phyloP scores from a whole-genome alignment of 2,329 filamentous ascomycete species.

The Pyricularia grisea region DNA sequence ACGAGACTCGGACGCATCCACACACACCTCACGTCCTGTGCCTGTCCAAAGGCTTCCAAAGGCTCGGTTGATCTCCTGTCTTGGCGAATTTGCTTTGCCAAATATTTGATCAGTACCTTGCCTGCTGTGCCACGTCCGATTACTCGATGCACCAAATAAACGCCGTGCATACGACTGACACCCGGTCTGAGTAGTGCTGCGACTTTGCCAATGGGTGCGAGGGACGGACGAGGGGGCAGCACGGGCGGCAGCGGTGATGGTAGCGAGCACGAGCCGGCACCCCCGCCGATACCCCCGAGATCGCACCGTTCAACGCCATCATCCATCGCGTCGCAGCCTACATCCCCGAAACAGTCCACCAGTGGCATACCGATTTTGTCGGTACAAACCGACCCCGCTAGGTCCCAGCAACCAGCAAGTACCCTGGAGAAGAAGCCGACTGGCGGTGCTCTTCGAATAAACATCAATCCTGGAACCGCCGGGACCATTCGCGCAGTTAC shows the following conservation, averaged over 20 bases:
- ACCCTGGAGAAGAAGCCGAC: constrained; percentile 13
- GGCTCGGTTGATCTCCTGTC: background rate
- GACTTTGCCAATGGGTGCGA: constrained; percentile 16
- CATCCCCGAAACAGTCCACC: constrained; percentile 8
- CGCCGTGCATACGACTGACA: background rate
- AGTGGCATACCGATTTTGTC: constrained; percentile 16
- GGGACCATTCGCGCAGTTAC: constrained; percentile 48
- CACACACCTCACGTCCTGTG: background rate
- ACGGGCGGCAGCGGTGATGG: constrained; percentile 3
- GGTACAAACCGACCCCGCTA: constrained; percentile 17
- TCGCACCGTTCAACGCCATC: constrained; percentile 3
- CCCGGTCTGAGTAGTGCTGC: constrained; percentile 10
- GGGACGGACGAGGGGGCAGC: constrained; percentile 12
- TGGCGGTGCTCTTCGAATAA: constrained; percentile 15
- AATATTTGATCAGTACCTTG: background rate
- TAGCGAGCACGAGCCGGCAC: constrained; percentile 8
- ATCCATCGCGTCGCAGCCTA: background rate
- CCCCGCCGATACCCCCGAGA: constrained; percentile 12
- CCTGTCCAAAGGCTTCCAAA: background rate
- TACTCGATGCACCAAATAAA: background rate
- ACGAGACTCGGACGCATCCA: background rate
- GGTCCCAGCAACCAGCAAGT: constrained; percentile 1
- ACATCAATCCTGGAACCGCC: constrained; percentile 15
- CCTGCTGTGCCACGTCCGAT: background rate
- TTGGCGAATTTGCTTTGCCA: background rate